These are phyloP conservation scores for Protea cynaroides DNA, from an alignment of 164 flowering plant genomes.

Conservation along the genomic window DNA sequence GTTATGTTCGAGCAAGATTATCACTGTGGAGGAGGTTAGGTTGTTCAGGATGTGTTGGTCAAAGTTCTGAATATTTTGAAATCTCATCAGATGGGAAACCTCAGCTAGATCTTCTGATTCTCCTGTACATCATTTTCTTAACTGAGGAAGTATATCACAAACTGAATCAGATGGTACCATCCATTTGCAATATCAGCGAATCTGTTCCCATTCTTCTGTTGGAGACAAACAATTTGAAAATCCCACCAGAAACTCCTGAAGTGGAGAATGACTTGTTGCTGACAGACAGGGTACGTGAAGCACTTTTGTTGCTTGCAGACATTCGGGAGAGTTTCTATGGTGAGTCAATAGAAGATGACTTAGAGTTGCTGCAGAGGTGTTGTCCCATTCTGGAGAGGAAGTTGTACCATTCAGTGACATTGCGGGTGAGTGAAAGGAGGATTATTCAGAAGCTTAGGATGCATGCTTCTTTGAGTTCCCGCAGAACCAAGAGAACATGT, in stretches of 20 bases:
- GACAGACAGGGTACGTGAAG: conserved; percentile 43
- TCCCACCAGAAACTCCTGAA: conserved; percentile 19
- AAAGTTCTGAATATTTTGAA: conserved; percentile 82
- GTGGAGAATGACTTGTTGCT: conserved; percentile 37
- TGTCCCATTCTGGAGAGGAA: conserved; percentile 37
- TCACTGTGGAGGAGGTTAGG: conserved; percentile 71
- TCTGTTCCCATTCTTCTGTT: conserved; percentile 14
- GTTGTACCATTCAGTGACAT: conserved; percentile 55
- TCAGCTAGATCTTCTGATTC: conserved; percentile 60
- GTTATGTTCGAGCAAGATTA: conserved; percentile 56
- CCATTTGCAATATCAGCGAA: conserved; percentile 17
- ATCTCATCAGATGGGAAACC: conserved; percentile 74
- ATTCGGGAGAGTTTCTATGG: conserved; percentile 62
- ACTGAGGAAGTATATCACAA: conserved; percentile 47
- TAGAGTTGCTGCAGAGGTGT: conserved; percentile 29
- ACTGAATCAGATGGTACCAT: conserved; percentile 36
- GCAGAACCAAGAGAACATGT: conserved; percentile 4
- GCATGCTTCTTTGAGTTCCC: conserved; percentile 30
- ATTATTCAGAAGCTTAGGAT: conserved; percentile 57
- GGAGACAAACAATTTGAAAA: conserved; percentile 9
- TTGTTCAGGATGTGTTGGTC: conserved; percentile 52
- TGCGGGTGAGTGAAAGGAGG: conserved; percentile 77
- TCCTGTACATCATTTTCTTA: conserved; percentile 53
- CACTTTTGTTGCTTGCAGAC: conserved; percentile 67
- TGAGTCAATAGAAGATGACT: conserved; percentile 47